Conservation (phyloP, 352 stramenopile species). For the Phytophthora kernoviae region DNA sequence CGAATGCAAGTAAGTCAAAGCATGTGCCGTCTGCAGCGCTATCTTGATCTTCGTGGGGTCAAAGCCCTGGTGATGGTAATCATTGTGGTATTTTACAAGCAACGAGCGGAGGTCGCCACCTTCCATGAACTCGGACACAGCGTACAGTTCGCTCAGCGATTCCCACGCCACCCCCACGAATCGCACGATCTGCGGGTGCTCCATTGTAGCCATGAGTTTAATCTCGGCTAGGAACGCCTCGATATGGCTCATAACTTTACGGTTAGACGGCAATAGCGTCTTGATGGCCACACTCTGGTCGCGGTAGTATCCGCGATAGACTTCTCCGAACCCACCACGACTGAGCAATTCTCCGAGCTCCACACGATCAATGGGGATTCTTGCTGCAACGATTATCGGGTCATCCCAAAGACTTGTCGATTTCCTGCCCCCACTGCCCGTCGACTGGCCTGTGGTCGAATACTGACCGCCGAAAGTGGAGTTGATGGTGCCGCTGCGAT, state of each 20-base stretch:
- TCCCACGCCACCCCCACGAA: conserved; percentile 55
- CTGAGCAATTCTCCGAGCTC: conserved; percentile 39
- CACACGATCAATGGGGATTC: conserved; percentile 44
- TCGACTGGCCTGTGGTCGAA: conserved; percentile 8
- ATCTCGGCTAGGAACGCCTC: conserved; percentile 49
- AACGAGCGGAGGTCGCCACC: conserved; percentile 42
- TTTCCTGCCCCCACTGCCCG: conserved; percentile 8
- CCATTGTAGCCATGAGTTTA: conserved; percentile 41
- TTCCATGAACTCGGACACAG: conserved; percentile 57
- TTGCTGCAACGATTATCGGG: conserved; percentile 37
- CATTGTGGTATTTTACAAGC: conserved; percentile 23
- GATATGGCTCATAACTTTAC: conserved; percentile 42
- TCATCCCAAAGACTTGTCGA: conserved; percentile 42
- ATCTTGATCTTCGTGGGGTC: conserved; percentile 41
- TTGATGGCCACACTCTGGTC: conserved; percentile 45
- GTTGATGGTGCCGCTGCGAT: conserved; percentile 17
- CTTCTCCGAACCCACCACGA: conserved; percentile 41
- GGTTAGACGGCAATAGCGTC: conserved; percentile 34
- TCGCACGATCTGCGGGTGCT: conserved; percentile 47
- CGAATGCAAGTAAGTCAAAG: conserved; percentile 54
- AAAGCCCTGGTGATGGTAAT: conserved; percentile 25
- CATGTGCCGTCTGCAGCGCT: conserved; percentile 44
- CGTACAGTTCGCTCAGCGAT: conserved; percentile 45
- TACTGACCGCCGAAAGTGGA: conserved; percentile 12
- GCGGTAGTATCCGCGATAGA: conserved; percentile 40